phyloP scores from a whole-genome alignment of 352 stramenopile species.

The Phytophthora hibernalis region DNA sequence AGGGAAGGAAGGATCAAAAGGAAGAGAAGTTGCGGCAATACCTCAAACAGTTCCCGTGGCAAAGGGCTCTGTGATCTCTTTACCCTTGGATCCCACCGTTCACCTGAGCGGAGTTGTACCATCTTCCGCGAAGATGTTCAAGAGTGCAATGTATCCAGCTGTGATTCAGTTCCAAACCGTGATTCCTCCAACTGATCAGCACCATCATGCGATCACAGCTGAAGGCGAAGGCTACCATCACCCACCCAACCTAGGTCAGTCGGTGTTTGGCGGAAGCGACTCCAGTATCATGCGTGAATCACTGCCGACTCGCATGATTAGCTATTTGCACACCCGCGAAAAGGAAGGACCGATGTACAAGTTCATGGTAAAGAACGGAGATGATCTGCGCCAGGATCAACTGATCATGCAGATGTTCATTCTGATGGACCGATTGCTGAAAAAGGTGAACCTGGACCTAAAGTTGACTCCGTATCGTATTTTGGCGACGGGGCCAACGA shows the following conservation, averaged over 20 bases:
- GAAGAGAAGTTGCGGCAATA: conserved; percentile 93
- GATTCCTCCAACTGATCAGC: conserved; percentile 55
- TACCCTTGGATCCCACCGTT: conserved; percentile 89
- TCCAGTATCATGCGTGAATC: conserved; percentile 71
- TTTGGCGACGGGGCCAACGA: conserved; percentile 90
- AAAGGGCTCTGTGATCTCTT: conserved; percentile 77
- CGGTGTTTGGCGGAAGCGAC: conserved; percentile 63
- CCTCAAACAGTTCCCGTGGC: conserved; percentile 89
- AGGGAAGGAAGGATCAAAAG: conserved; percentile 96
- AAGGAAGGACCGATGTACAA: conserved; percentile 93
- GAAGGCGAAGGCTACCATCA: conserved; percentile 29
- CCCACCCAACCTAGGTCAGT: conserved; percentile 44
- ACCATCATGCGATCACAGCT: conserved; percentile 26
- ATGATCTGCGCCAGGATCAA: conserved; percentile 99
- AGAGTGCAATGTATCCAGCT: conserved; percentile 97
- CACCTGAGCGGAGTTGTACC: conserved; percentile 91
- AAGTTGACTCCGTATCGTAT: conserved; percentile 97
- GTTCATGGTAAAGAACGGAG: conserved; percentile 99
- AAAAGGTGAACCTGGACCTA: conserved; percentile 98
- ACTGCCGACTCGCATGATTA: conserved; percentile 75
- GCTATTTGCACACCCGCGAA: conserved; percentile 79
- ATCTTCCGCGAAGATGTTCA: conserved; percentile 96
- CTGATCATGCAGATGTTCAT: conserved; percentile 99
- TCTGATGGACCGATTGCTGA: conserved; percentile 99
- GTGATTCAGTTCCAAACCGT: conserved; percentile 96